Evolutionary conservation across 2,329 filamentous ascomycete genomes (phyloP), one percentile per base, ranked within the genome.

Genomic region (Alternaria viburni): DNA sequence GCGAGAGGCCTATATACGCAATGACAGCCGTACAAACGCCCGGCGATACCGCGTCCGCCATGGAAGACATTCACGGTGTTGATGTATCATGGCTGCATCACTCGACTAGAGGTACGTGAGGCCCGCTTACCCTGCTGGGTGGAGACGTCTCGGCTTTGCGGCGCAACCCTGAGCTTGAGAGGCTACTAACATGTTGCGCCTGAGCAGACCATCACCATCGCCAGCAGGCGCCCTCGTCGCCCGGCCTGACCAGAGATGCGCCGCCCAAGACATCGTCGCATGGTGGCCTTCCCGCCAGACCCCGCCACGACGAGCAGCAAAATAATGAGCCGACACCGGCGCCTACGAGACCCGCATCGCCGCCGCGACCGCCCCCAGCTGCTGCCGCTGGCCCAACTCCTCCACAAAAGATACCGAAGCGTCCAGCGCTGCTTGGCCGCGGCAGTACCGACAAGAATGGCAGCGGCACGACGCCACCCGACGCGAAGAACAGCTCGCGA

Each of bases 81-180:
- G 93, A 97, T 81, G 93, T 96, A 76, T 93, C 91, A 81, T 97
- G 93, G 93, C 91, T 96, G 84, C 91, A 96, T 81, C 91, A 92
- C 77, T 88, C 90, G 72, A 89, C 90, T 68, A 93, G 91, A 90
- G 93, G 93, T 92, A 85, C 81, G 93, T 92, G 85, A 81, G 86
- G 60, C 66, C 81, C 65, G 69, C 68, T 68, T 67, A 68, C 71
- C 54, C 51, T 61, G 66, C 69, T 72, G 60, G 41, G 56, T 62
- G 56, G 60, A 74, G 67, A 68, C 70, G 51, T 44, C 58, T 62
- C 64, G 70, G 69, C 57, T 60, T 59, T 60, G 65, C 66, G 67
- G 68, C 63, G 65, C 54, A 54, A 50, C 56, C 54, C 50, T 61
- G 36, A 36, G 30, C 32, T 54, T 57, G 61, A 61, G 54, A 70